Conservation (phyloP, 176 grass and related monocot species). For the Carex pumila region DNA sequence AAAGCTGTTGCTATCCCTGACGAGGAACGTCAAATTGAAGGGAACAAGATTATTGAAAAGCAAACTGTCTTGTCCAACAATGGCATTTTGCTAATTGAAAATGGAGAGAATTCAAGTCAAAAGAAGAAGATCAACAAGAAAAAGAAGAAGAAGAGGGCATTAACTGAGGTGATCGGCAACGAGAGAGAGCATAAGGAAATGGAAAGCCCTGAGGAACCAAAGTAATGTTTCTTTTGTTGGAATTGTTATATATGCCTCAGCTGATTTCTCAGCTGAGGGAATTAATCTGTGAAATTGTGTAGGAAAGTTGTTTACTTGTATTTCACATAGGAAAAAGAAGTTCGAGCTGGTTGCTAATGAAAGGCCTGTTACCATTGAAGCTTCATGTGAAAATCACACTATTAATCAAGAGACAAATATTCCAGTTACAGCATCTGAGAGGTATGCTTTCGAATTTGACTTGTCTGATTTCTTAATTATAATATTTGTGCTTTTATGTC, state of each 20-base stretch:
- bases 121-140: background rate
- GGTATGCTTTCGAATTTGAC: background rate
- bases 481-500: background rate
- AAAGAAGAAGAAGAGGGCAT: background rate
- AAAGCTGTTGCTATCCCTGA: background rate
- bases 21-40: background rate
- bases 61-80: background rate
- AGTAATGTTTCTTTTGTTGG: background rate
- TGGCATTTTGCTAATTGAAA: background rate
- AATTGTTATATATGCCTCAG: background rate
- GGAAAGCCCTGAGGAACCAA: background rate
- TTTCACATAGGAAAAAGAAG: constrained; percentile 9
- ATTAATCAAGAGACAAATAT: background rate
- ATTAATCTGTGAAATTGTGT: background rate
- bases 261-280: background rate
- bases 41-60: constrained; percentile 1
- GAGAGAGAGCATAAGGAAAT: background rate
- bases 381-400: background rate
- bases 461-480: background rate
- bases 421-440: background rate
- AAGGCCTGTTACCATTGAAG: background rate
- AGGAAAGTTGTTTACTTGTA: background rate
- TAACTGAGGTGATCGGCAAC: background rate
- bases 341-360: background rate
- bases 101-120: background rate